Evolutionary conservation across 2,329 filamentous ascomycete species (phyloP).

Genomic region (Fusarium sublunatum): DNA sequence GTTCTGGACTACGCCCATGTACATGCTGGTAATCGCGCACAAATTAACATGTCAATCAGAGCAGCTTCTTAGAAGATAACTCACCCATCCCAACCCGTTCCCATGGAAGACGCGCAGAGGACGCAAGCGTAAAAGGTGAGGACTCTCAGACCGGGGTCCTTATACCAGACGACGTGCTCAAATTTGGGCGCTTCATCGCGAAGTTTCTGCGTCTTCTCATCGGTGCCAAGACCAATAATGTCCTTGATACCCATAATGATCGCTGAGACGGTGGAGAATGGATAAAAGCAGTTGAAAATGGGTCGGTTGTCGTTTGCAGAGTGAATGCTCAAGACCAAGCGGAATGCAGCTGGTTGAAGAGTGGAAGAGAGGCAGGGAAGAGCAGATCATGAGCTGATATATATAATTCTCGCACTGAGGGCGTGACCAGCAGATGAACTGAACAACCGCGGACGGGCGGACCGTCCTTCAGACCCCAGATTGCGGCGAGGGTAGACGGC

Average conservation of each 20-base stretch:
- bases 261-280: not conserved
- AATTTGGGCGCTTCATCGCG: constrained; percentile 61
- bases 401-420: constrained; percentile 23
- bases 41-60: constrained; percentile 69
- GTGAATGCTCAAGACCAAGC: not conserved
- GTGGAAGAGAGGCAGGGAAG: not conserved
- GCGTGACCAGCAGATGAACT: constrained; percentile 5
- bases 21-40: constrained; percentile 68
- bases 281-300: not conserved
- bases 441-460: constrained; percentile 17
- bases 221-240: constrained; percentile 21
- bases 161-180: constrained; percentile 66
- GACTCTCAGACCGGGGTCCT: constrained; percentile 66
- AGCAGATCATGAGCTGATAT: constrained; percentile 5
- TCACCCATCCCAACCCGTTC: constrained; percentile 33
- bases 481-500: constrained; percentile 4
- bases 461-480: constrained; percentile 30
- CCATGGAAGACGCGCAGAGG: constrained; percentile 29
- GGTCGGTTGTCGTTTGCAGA: not conserved
- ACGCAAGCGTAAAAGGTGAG: constrained; percentile 56
- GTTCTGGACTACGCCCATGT: constrained; percentile 57
- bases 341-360: constrained; percentile 3
- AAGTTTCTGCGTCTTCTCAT: constrained; percentile 29
- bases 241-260: constrained; percentile 27
- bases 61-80: constrained; percentile 64